A percentile compares a stretch with the other conserved stretches of the same genome.
Conservation (phyloP, 257 asterid species). For the Gentiana straminea region DNA sequence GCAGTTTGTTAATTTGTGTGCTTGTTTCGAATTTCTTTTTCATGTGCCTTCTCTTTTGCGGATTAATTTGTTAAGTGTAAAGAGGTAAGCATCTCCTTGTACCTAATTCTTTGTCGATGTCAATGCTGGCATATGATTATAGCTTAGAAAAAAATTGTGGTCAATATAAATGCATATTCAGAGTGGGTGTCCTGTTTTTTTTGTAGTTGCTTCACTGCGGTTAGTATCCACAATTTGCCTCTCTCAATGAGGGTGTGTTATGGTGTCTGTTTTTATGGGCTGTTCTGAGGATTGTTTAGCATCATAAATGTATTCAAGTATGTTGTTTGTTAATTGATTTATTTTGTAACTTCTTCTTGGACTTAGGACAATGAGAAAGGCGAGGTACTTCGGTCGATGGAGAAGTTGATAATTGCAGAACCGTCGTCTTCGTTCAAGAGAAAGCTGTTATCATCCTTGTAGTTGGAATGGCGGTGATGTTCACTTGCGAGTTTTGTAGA, state of each 20-base stretch:
- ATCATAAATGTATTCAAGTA: no score
- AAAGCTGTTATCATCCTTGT: slow-evolving; percentile 76
- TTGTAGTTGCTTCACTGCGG: no score
- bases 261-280: not conserved
- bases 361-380: slow-evolving; percentile 33
- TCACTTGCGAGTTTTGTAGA: not conserved
- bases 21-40: no score
- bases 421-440: slow-evolving; percentile 54
- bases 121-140: no score
- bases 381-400: slow-evolving; percentile 49
- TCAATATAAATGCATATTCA: no score
- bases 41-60: not conserved
- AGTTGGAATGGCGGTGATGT: slow-evolving; percentile 94
- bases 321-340: not conserved
- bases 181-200: no score
- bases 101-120: not conserved
- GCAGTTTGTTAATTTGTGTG: not conserved
- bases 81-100: no score
- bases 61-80: not conserved
- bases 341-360: slow-evolving; percentile 8
- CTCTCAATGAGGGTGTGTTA: not conserved
- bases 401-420: slow-evolving; percentile 39
- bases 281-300: not conserved
- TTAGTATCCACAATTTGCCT: not conserved
- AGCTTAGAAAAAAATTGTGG: no score